phyloP scores from a whole-genome alignment of 2,329 filamentous ascomycete genomes.

The Sporothrix brunneoviolacea region DNA sequence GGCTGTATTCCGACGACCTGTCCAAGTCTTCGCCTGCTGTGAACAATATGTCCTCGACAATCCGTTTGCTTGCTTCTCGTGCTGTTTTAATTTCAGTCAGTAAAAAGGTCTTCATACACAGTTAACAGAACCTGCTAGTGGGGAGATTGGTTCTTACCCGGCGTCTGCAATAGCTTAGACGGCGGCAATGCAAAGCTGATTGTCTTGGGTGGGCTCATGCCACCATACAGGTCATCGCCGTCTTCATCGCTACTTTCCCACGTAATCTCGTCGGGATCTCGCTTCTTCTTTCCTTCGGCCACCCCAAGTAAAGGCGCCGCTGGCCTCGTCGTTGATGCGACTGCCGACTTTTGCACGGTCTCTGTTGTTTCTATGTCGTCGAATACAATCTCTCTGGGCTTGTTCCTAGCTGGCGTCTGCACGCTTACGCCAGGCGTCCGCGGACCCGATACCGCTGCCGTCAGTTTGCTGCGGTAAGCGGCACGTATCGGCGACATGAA shows the following conservation, averaged over 20 bases:
- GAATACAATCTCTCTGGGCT: conserved; percentile 40
- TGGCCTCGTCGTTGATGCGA: no score
- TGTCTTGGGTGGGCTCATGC: conserved; percentile 87
- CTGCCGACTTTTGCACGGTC: background rate
- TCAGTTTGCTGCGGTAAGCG: conserved; percentile 35
- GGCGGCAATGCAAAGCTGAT: conserved; percentile 79
- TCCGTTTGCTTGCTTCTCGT: conserved; percentile 70
- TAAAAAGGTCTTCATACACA: no score
- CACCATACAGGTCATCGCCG: conserved; percentile 55
- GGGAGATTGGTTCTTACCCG: conserved; percentile 49
- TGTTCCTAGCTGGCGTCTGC: conserved; percentile 60
- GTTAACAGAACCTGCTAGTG: no score
- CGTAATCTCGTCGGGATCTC: conserved; percentile 48
- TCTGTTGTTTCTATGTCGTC: conserved; percentile 10
- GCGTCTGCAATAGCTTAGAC: conserved; percentile 71
- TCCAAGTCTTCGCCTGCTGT: conserved; percentile 63
- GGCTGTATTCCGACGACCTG: conserved; percentile 53
- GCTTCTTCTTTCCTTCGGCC: conserved; percentile 22
- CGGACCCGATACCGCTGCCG: conserved; percentile 41
- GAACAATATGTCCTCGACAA: conserved; percentile 71
- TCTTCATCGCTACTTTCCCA: conserved; percentile 73
- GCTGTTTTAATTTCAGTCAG: no score
- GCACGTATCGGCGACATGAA: conserved; percentile 66
- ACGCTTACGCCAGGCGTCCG: conserved; percentile 80
- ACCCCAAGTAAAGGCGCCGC: conserved; percentile 16